Conservation (phyloP, 2,329 filamentous ascomycete species). For the Trichoderma gracile region DNA sequence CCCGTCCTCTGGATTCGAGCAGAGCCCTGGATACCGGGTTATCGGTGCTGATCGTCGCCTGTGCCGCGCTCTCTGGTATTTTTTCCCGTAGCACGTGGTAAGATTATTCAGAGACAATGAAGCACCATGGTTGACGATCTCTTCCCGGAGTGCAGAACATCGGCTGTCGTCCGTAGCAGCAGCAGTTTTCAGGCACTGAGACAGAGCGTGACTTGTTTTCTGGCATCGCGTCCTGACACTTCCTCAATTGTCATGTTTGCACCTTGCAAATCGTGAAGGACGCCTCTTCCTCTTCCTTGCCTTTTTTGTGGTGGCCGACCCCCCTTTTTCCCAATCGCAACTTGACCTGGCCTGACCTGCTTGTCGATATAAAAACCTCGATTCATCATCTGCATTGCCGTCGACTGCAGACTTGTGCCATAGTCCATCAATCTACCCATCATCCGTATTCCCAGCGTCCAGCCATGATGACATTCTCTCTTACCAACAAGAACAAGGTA, state of each 20-base stretch:
- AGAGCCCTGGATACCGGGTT: slow-evolving; percentile 8
- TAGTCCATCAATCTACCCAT: not conserved
- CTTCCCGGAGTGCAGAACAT: not conserved
- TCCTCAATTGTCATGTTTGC: not conserved
- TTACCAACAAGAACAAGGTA: not conserved
- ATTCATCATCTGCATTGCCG: not conserved
- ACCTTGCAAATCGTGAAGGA: not conserved
- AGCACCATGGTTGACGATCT: not conserved
- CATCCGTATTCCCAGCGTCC: not conserved
- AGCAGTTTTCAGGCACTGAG: not conserved
- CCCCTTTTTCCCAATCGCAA: too few species aligned
- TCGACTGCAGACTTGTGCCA: too few species aligned
- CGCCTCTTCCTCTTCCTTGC: not conserved
- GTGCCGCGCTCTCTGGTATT: not conserved
- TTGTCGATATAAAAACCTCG: too few species aligned
- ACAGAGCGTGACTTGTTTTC: not conserved
- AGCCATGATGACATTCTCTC: not conserved
- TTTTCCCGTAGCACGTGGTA: not conserved
- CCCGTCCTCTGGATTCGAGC: not conserved
- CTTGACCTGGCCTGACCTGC: too few species aligned
- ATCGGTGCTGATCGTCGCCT: slow-evolving; percentile 4
- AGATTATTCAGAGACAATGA: slow-evolving; percentile 11
- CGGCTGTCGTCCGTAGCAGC: not conserved
- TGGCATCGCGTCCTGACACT: not conserved
- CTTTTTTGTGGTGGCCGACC: not conserved